Base-by-base conservation (phyloP, 2,329 filamentous ascomycete genomes). In the Lasiodiplodia gonubiensis region DNA sequence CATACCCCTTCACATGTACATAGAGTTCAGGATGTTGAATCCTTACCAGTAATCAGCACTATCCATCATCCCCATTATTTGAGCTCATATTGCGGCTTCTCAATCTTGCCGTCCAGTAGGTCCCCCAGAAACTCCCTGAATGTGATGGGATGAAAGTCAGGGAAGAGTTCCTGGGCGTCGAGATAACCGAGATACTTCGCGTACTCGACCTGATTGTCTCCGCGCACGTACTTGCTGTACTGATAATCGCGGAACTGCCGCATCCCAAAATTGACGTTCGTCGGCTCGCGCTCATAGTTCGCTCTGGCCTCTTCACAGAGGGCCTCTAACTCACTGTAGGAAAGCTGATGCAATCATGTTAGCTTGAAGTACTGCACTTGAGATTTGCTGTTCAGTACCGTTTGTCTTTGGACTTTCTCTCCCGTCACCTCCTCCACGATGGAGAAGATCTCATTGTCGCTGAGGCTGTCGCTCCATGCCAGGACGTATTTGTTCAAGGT, bases 111-210 rank as follows among this genome's bases (percentile, higher is more conserved):
- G 4, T 23, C 27, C 42, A 37, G 12, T n/a, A 63, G 30, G 16
- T 51, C 59, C 23, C 23, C 35, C 59, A 63, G 5, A n/a, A 51
- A 63, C 1, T 51, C 59, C 18, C n/a, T 27, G 59, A 35, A 52
- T 23, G 42, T 51, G 30, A 51, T 63, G 8, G 59, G 46, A 14
- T 37, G 49, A 18, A 86, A 77, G 23, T 86, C 84, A 3, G 85
- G 86, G 70, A 87, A 88, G 25, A 88, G 75, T 21, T 87, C 82
- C 70, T 82, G 83, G 35, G 77, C 80, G 65, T 81, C 77, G 23
- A 87, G 68, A 72, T 88, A 87, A 2, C 85, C 85, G 6, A 88
- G 76, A 69, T 87, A 87, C 61, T 80, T 77, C 11, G 86, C 86
- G 69, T 82, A 79, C 66, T 85, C 82, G 0, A 82, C 83, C 11